Evolutionary conservation across 2,329 filamentous ascomycete genomes (phyloP).

Genomic region (Nothomitra cinnamomea): DNA sequence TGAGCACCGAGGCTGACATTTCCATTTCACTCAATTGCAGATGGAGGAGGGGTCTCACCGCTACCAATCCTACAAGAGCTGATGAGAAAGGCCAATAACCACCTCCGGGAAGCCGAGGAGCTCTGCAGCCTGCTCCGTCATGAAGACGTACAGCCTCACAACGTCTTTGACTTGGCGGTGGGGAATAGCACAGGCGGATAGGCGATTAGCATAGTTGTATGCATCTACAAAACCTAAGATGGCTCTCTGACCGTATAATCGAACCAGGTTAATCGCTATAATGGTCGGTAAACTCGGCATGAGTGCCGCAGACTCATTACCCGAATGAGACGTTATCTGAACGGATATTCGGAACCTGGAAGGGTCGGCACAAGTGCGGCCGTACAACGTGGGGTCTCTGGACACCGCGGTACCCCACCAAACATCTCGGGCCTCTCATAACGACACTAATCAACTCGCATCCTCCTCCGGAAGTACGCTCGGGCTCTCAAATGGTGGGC

Average conservation of each 20-base stretch:
- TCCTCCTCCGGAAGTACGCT: no score
- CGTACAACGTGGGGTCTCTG: not conserved
- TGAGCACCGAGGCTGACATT: no score
- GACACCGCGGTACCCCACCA: not conserved
- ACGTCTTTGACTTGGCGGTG: not conserved
- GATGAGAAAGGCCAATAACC: not conserved
- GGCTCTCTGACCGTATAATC: no score
- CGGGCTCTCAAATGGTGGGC: no score
- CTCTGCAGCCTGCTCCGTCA: no score
- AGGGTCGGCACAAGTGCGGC: not conserved
- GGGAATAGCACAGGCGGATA: conserved; percentile 1
- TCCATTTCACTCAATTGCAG: no score
- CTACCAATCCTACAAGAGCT: not conserved
- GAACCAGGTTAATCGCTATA: conserved; percentile 12
- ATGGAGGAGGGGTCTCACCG: not conserved
- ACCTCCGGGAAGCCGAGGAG: not conserved
- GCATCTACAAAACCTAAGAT: no score
- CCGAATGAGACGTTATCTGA: conserved; percentile 7
- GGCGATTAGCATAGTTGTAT: not conserved
- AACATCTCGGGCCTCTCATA: not conserved
- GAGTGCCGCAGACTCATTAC: conserved; percentile 10
- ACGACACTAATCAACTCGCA: not conserved
- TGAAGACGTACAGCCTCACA: not conserved
- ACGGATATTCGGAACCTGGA: conserved; percentile 7
- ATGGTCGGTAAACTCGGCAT: conserved; percentile 12